Evolutionary conservation across 305 asterid genomes (phyloP).

Genomic region (Petunia hybrid): DNA sequence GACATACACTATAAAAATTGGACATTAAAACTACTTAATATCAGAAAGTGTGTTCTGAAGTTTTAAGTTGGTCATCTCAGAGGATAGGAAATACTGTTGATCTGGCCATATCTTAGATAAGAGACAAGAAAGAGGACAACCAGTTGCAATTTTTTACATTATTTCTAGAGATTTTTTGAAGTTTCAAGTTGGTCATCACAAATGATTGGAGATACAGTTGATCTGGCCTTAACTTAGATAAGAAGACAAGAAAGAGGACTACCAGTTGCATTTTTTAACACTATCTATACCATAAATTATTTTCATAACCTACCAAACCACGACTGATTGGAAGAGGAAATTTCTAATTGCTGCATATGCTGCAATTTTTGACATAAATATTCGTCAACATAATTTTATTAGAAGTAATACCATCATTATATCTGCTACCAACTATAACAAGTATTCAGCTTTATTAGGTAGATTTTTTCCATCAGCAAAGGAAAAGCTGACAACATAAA

Average conservation of each 20-base stretch:
- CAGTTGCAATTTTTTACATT: background rate
- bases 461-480: background rate
- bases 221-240: background rate
- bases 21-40: conserved; percentile 11
- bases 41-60: background rate
- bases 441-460: background rate
- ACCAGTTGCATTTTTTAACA: background rate
- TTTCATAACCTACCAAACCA: background rate
- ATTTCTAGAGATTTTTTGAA: background rate
- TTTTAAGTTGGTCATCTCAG: conserved; percentile 13
- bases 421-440: background rate
- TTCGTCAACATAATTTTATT: background rate
- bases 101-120: conserved; percentile 1
- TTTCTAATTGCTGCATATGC: conserved; percentile 14
- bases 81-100: background rate
- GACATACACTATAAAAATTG: conserved; percentile 5
- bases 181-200: conserved; percentile 14
- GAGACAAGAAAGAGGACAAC: background rate
- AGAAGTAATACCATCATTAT: too few species aligned
- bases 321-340: background rate
- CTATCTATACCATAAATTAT: background rate
- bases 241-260: background rate
- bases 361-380: background rate
- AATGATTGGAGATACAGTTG: background rate
- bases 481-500: background rate